These are phyloP conservation scores for Apodospora peruviana DNA, from an alignment of 495 filamentous ascomycete species.

Conservation along the genomic window DNA sequence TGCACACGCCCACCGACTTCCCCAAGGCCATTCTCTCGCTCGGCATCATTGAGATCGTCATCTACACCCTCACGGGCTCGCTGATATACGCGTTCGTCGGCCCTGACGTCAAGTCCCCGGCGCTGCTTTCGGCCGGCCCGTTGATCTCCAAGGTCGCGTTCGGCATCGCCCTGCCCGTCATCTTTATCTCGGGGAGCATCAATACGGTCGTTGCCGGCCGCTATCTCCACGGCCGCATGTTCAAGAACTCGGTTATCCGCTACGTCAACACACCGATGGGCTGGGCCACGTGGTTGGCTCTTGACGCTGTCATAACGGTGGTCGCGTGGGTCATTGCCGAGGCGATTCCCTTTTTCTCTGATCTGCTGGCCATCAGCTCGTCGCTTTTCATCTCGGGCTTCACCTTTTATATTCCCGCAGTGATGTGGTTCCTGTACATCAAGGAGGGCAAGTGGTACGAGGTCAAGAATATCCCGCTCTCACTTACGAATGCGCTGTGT, in stretches of 20 bases:
- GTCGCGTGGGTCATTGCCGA: slow-evolving; percentile 68
- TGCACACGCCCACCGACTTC: slow-evolving; percentile 63
- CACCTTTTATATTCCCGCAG: slow-evolving; percentile 58
- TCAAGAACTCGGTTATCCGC: slow-evolving; percentile 47
- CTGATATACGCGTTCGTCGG: slow-evolving; percentile 74
- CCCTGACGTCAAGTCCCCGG: slow-evolving; percentile 59
- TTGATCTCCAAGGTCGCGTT: slow-evolving; percentile 67
- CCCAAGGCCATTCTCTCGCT: slow-evolving; percentile 61
- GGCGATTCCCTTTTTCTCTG: slow-evolving; percentile 67
- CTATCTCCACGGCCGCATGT: slow-evolving; percentile 61
- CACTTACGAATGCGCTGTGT: slow-evolving; percentile 41
- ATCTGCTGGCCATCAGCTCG: slow-evolving; percentile 56
- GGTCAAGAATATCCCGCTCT: slow-evolving; percentile 40
- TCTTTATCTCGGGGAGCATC: slow-evolving; percentile 64
- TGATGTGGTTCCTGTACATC: slow-evolving; percentile 62
- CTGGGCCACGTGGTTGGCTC: slow-evolving; percentile 54
- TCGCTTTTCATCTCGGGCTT: slow-evolving; percentile 60
- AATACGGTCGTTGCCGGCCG: slow-evolving; percentile 54
- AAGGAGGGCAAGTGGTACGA: slow-evolving; percentile 45
- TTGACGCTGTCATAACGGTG: slow-evolving; percentile 54
- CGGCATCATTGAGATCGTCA: slow-evolving; percentile 56
- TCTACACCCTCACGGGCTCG: slow-evolving; percentile 63
- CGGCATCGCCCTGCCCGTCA: slow-evolving; percentile 74
- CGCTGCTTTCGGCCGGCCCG: slow-evolving; percentile 57
- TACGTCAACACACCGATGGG: slow-evolving; percentile 57